Evolutionary conservation across 306 rosid genomes (phyloP), one percentile per base, ranked within the genome.

Genomic region (Oemleria cerasiformis): DNA sequence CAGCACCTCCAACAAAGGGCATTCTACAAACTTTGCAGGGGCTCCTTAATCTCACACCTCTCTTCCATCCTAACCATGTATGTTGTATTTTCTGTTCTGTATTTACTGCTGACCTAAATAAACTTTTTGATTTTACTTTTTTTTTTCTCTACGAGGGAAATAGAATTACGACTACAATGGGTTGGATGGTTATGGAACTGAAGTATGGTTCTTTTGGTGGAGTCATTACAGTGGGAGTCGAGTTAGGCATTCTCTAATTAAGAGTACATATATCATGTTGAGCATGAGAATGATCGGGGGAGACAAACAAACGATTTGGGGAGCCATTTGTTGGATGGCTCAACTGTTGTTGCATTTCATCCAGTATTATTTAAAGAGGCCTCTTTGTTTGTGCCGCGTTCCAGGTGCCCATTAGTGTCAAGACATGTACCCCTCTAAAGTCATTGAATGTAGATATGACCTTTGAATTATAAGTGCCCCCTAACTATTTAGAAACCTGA

Each of bases 61-160:
- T 86, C n/a, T 80, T 90, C 70, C 80, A 66, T 80, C 97, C 96
- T 61, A 85, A 81, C 43, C 82, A 87, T 69, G 98, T 88, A 67
- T 67, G 84, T 17, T 54, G 1, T 62, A 13, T 70, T 43, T 57
- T 7, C 50, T 23, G 21, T 39, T 25, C 64, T 7, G 49, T 34
- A 10, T 25, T 13, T n/a, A 15, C 41, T 10, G 56, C 48, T 43
- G 4, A 10, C 20, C 63, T 41, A 34, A 30, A 23, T 44, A 17
- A 14, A 20, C 1, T 19, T 16, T 40, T 39, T 39, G 39, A 5
- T 20, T 2, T 57, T 57, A 47, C 14, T 38, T 30, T 30, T 7
- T 40, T 0, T 20, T 63, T 49, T 65, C 30, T 14, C 19, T 7
- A 20, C 11, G 20, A 54, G 19, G 9, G 8, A 15, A 20, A 54